Base-by-base conservation (phyloP, 768 basidiomycete species). In the Clavulina sp. region DNA sequence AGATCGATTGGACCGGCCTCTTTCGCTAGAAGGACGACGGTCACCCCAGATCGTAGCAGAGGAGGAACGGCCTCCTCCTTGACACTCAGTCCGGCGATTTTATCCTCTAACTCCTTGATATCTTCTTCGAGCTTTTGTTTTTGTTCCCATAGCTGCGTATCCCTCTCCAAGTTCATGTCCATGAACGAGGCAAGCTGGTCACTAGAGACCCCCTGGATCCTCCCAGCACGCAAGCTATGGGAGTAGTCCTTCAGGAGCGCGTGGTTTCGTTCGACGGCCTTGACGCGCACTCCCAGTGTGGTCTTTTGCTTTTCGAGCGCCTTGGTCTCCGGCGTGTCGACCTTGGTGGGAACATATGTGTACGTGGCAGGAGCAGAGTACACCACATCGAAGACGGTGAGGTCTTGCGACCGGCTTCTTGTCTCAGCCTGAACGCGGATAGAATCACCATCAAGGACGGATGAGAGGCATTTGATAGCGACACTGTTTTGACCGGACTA, bases 21-120 rank as follows among this genome's bases (percentile, higher is more conserved):
- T n/a, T 56, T 38, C 18, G 55, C 55, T 21, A 53, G 36, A 18
- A 56, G 47, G 18, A 52, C 26, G n/a, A 56, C 55, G 9, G 52
- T 53, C 26, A 38, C 36, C 36, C 36, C n/a, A n/a, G n/a, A n/a
- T 38, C 36, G 13, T 38, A 13, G 21, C 36, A 13, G 13, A 13
- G 36, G 13, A 13, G 13, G 36, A 38, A 13, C 21, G 1, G 21
- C 21, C 21, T 38, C 13, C 36, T 38, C 36, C 36, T 21, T n/a
- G n/a, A 21, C 36, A 38, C 21, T 38, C 36, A 13, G 13, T 21
- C 21, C 21, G 13, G 36, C 36, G 13, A 13, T 21, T 38, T 38
- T 38, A 13, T 38, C 21, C 36, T 13, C 36, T 13, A 38, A 13
- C 36, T 38, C 36, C 36, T 38, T 21, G 36, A 0, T 21, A 38